These are phyloP conservation scores for Fusarium gaditjirri DNA, from an alignment of 2,329 filamentous ascomycete species.

Conservation along the genomic window DNA sequence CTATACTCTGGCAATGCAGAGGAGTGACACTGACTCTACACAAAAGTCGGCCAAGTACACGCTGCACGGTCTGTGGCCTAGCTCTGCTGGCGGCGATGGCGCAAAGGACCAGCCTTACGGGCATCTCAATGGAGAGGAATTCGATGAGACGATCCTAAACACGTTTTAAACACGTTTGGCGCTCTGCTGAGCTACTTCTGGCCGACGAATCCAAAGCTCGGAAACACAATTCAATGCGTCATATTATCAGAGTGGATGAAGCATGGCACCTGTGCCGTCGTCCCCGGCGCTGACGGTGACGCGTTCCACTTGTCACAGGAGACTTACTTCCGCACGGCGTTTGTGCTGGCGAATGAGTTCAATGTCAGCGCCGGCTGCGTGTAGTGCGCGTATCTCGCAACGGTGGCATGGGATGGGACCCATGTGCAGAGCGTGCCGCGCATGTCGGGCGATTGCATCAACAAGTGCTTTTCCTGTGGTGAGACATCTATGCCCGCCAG, in stretches of 20 bases:
- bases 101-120: neutral
- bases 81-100: neutral
- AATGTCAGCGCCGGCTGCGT: neutral
- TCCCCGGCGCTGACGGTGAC: neutral
- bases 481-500: neutral
- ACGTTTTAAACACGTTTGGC: neutral
- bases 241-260: conserved; percentile 5
- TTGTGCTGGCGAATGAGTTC: neutral
- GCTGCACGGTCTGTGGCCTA: neutral
- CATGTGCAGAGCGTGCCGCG: neutral
- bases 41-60: rapidly evolving
- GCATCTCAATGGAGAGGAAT: neutral
- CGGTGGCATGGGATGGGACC: neutral
- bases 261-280: conserved; percentile 1
- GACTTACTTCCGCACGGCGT: neutral
- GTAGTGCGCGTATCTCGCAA: neutral
- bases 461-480: neutral
- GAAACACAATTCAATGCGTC: conserved; percentile 8
- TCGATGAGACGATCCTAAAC: neutral
- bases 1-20: neutral
- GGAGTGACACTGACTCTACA: rapidly evolving
- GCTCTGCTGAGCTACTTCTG: neutral
- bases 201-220: neutral
- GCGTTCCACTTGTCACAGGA: neutral
- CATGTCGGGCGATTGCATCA: neutral